Conservation (phyloP, 169 alveolate genomes). For the Plasmodium knowlesi region DNA sequence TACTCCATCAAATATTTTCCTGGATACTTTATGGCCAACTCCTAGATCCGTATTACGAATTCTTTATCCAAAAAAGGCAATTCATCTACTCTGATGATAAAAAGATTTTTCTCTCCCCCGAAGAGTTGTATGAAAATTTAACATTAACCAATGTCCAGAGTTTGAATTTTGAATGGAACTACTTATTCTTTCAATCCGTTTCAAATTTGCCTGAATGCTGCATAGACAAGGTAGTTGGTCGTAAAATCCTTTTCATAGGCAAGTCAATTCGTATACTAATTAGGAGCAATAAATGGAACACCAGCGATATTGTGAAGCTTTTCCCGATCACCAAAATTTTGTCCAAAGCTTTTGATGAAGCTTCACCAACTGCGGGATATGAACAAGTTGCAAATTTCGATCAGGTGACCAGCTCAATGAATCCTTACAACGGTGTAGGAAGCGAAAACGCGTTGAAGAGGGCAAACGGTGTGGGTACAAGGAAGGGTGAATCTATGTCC, state of each 20-base stretch:
- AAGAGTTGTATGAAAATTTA: conserved; percentile 74
- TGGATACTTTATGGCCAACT: conserved; percentile 84
- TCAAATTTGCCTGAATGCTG: conserved; percentile 73
- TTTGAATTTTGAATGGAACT: conserved; percentile 83
- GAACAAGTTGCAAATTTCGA: not conserved
- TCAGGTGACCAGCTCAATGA: not conserved
- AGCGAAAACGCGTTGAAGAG: not conserved
- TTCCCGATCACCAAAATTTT: conserved; percentile 68
- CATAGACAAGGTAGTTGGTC: conserved; percentile 46
- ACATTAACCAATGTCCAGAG: conserved; percentile 74
- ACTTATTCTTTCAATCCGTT: conserved; percentile 74
- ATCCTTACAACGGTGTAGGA: not conserved
- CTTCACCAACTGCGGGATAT: not conserved
- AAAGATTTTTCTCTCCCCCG: conserved; percentile 63
- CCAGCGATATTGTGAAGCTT: conserved; percentile 52
- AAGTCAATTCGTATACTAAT: conserved; percentile 81
- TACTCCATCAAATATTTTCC: conserved; percentile 72
- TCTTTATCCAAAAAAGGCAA: conserved; percentile 77
- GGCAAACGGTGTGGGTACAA: not conserved
- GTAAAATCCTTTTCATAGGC: conserved; percentile 81
- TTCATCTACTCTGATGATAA: conserved; percentile 72
- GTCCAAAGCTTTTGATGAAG: conserved; percentile 71
- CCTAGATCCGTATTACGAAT: conserved; percentile 80
- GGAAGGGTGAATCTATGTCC: not conserved
- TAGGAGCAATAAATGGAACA: conserved; percentile 73